Conservation (phyloP, 2,329 filamentous ascomycete species). For the Calonectria leucothoes region DNA sequence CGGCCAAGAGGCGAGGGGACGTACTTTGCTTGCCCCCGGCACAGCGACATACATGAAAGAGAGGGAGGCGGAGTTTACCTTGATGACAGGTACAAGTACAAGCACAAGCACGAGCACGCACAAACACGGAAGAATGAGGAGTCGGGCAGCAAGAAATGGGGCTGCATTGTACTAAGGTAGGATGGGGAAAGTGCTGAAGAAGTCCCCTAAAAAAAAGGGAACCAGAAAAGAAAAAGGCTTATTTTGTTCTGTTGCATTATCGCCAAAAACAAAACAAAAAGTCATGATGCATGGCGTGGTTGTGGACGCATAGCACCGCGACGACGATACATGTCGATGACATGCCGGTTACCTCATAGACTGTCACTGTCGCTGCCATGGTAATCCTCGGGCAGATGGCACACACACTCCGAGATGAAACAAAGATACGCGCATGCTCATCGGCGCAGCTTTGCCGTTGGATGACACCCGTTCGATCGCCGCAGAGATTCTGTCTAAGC, state of each 20-base stretch:
- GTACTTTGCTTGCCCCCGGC: neutral
- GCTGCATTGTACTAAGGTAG: neutral
- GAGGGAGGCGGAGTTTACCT: neutral
- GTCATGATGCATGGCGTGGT: too few species aligned
- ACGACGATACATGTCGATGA: neutral
- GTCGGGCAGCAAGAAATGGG: neutral
- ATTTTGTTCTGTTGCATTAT: too few species aligned
- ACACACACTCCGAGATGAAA: neutral
- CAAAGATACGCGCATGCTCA: neutral
- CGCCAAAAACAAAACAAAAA: too few species aligned
- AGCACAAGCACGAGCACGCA: neutral
- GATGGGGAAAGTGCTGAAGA: neutral
- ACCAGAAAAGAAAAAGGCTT: neutral
- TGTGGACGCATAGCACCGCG: neutral
- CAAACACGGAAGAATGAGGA: neutral
- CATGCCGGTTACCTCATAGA: neutral
- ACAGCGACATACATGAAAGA: too few species aligned
- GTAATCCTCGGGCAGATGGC: slow-evolving; percentile 26
- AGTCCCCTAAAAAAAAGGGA: neutral
- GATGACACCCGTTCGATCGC: neutral
- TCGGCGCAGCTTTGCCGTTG: neutral
- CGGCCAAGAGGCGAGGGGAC: neutral
- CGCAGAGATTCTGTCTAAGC: neutral
- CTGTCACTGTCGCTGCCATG: neutral
- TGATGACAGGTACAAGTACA: neutral